Evolutionary conservation across 192 early-diverging fungal species (phyloP), one percentile per base, ranked within the genome.

Genomic region (Backusella sp.): DNA sequence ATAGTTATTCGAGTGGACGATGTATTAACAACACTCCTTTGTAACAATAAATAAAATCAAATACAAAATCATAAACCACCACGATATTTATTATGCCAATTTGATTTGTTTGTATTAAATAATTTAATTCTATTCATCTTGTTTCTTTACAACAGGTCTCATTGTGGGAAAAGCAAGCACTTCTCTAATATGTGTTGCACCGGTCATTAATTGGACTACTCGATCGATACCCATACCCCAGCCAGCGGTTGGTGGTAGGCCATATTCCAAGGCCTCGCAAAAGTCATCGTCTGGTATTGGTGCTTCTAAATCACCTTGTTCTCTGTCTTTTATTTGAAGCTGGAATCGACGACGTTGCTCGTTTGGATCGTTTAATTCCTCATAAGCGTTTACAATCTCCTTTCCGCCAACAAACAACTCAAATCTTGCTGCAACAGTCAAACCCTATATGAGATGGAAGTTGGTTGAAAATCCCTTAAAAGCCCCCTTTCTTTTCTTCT

Each of bases 161-260:
- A 80, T 71, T 30, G 90, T 73, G 21, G 96, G 92, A 76, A 97
- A 97, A 0, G 94, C 83, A 62, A 97, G 87, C 7, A 96, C 93
- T 52, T 97, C 96, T 52, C 94, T 87, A 37, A 97, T 89, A 81
- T 92, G 90, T 14, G 77, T 66, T 26, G 84, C 84, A 8, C 88
- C 91, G 19, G 91, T 87, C 67, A 97, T 77, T 36, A 97, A 79
- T 70, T 93, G 92, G 28, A 86, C 77, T 17, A 97, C 84, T 11
- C 96, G 86, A 83, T 97, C 96, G 3, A 97, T 83, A 5, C 96
- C 96, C 88, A 97, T 91, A 1, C 96, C 96, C 94, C 94, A 97
- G 19, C 96, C 96, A 21, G 88, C 92, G 1, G 96, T 95, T 1
- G 96, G 96, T 11, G 96, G 94, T 21, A 97, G 79, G 1, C 91